Evolutionary conservation across 2,329 filamentous ascomycete genomes (phyloP).

Genomic region (Colletotrichum phormii): DNA sequence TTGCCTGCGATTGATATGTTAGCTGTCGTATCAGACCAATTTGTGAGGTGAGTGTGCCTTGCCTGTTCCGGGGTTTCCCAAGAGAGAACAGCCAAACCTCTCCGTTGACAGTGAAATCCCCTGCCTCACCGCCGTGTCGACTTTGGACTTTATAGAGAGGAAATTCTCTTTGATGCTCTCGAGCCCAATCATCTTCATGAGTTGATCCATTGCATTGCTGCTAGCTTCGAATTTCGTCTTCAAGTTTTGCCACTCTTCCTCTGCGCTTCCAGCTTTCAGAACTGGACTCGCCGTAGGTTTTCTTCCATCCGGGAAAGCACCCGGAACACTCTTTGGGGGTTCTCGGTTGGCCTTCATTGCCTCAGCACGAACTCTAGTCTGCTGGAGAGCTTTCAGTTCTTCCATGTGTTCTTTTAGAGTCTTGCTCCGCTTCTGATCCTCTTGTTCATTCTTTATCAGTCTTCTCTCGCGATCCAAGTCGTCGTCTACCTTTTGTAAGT

Average conservation of each 20-base stretch:
- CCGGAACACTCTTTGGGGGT: neutral
- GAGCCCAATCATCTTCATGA: conserved; percentile 79
- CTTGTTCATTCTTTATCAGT: conserved; percentile 52
- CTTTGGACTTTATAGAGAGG: conserved; percentile 69
- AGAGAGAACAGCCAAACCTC: conserved; percentile 70
- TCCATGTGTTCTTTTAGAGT: conserved; percentile 57
- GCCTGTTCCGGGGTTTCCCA: conserved; percentile 84
- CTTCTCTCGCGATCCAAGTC: conserved; percentile 62
- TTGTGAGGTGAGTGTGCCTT: conserved; percentile 37
- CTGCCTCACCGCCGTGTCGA: conserved; percentile 72
- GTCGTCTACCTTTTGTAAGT: conserved; percentile 64
- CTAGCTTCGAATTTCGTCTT: conserved; percentile 63
- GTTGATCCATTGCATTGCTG: conserved; percentile 67
- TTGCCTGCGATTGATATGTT: conserved; percentile 56
- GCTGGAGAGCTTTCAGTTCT: conserved; percentile 57
- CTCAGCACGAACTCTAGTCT: conserved; percentile 41
- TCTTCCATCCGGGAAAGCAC: neutral
- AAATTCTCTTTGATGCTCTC: conserved; percentile 76
- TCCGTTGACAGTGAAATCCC: conserved; percentile 65
- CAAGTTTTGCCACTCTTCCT: conserved; percentile 70
- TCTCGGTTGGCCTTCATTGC: conserved; percentile 26
- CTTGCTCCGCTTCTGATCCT: conserved; percentile 57
- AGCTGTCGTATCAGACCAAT: neutral
- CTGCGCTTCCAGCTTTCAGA: conserved; percentile 44
- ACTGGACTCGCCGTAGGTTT: too few relatives aligned